Base-by-base conservation (phyloP, 441 rosid genomes). In the Arabidopsis lyrata region DNA sequence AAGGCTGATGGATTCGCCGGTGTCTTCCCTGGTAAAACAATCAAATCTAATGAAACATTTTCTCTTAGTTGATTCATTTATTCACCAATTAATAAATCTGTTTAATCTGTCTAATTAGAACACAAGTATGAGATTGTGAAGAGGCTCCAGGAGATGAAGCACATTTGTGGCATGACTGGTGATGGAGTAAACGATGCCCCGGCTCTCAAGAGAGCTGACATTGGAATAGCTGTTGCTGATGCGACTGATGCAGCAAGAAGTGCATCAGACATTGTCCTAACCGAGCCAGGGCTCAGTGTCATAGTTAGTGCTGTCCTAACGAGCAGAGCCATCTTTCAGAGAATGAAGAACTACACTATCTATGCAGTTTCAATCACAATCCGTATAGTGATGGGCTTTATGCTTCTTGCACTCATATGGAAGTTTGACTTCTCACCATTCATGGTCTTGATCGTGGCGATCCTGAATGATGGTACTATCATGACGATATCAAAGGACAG, bases 1-100 rank as follows among this genome's bases (percentile, higher is more conserved):
- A 88, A 82, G 83, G 93, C 93, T 8, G 93, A 88, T 81, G 93
- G 93, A 70, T 88, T 88, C 32, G 91, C 91, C 20, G 93, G 93
- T 52, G 93, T 88, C 62, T 88, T 88, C 81, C 93, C 90, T 45
- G 93, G 93, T 88, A 83, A 77, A 64, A 32, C 55, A 48, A 31
- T 16, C 9, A 58, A 52, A 38, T 16, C 20, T 2, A 22, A 22
- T 22, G 24, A 22, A 22, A 22, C 24, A 22, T 22, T 22, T 2
- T 22, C 24, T 22, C 24, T 22, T 22, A 2, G 24, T 22, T 2
- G 24, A 22, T 22, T 22, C 24, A 22, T 22, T 22, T 22, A 22
- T 2, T 0, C 24, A 22, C 24, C 24, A 22, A 20, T 20, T 20
- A 20, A 22, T 22, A 9, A 54, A 1, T 39, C 0, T 72, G 14